Percentiles rank a stretch among this genome's conserved stretches.
Conservation (phyloP, 345 rosid species). For the Cardamine resedifolia region DNA sequence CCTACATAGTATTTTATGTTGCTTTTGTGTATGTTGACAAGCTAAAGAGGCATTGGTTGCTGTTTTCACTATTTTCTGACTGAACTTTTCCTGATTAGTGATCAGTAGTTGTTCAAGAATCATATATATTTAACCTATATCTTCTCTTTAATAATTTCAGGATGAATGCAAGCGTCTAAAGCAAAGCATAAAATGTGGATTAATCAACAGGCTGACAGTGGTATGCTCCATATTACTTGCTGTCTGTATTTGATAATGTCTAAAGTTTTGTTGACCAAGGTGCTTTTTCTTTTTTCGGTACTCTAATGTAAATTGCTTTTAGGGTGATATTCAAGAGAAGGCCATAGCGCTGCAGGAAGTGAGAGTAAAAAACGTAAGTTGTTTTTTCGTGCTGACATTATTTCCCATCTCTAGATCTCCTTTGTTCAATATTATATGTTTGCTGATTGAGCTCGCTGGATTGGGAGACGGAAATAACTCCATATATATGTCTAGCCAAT, state of each 20-base stretch:
- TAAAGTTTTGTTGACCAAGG: neutral
- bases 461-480: neutral
- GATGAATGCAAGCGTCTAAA: slow-evolving; percentile 98
- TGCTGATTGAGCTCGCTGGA: slow-evolving; percentile 3
- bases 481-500: slow-evolving; percentile 3
- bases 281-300: slow-evolving; percentile 4
- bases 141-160: slow-evolving; percentile 43
- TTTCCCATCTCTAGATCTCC: neutral
- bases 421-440: slow-evolving; percentile 6
- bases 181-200: slow-evolving; percentile 97
- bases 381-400: neutral
- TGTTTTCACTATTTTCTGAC: slow-evolving; percentile 10
- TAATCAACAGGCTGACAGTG: slow-evolving; percentile 85
- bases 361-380: slow-evolving; percentile 91
- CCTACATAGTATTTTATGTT: slow-evolving; percentile 12
- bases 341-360: slow-evolving; percentile 88
- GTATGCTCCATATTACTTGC: slow-evolving; percentile 44
- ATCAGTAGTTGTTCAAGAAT: neutral
- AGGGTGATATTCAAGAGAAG: slow-evolving; percentile 96
- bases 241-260: neutral
- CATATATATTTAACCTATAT: slow-evolving; percentile 17
- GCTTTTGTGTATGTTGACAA: slow-evolving; percentile 22
- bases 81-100: neutral
- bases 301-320: slow-evolving; percentile 38
- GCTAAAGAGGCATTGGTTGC: slow-evolving; percentile 2